Evolutionary conservation across 2,329 filamentous ascomycete species (phyloP), one percentile per base, ranked within the genome.

Genomic region (Penicillium sp.): DNA sequence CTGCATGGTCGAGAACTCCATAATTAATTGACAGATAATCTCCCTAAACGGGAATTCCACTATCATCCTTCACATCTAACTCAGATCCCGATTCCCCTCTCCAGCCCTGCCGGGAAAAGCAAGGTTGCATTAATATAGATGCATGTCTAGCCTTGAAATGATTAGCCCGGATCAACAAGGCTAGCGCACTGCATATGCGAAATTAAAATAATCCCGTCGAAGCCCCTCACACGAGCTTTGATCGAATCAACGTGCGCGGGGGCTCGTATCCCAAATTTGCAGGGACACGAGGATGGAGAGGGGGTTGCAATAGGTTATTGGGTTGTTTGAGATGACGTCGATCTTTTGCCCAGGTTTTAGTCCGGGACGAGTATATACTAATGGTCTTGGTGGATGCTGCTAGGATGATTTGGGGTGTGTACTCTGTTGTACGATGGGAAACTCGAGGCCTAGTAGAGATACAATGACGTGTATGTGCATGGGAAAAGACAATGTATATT

Each of bases 271-370:
- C 34, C 38, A 50, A 56, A 48, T 52, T 56, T 56, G n/a, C 58
- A 59, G 45, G 50, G 53, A 51, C 15, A 31, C 8, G 38, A 51
- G 48, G 52, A 46, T 50, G 53, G 34, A 43, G 47, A 40, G 2
- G 19, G 29, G 13, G 23, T 36, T 25, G 3, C 16, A 31, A 13
- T 23, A 36, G 43, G 25, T 27, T 11, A 58, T 46, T 47, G 51
- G 39, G 46, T 55, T 11, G 44, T 39, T 52, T 46, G 49, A 53
- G 33, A 40, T 47, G 43, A 16, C 43, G 46, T 53, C 49, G 53
- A 62, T 64, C 60, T 16, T 41, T 48, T 47, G 19, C 46, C 0
- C 7, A n/a, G 40, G n/a, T 0, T 52, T 16, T 40, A 25, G 39
- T 45, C 39, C 47, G 46, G 16, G 6, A 7, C 1, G 19, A 46